phyloP scores from a whole-genome alignment of 176 grass and related monocot genomes.

The Poa annua region DNA sequence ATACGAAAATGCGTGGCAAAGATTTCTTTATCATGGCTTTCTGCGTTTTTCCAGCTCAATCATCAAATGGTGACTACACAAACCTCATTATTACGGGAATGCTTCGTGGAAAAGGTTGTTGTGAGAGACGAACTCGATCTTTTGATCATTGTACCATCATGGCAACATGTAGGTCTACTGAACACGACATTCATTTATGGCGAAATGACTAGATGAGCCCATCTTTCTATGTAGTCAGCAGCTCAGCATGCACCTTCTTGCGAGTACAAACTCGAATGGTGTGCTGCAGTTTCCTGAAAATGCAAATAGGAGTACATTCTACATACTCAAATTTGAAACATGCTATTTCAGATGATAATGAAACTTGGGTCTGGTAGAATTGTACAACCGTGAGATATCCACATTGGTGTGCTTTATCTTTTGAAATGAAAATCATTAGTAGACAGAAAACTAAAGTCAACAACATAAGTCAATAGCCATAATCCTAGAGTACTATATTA shows the following conservation, averaged over 20 bases:
- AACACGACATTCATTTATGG: slow-evolving; percentile 25
- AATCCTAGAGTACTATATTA: neutral
- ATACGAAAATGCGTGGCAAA: no score
- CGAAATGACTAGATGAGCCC: neutral
- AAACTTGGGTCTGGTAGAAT: neutral
- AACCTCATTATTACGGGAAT: no score
- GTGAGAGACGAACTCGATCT: no score
- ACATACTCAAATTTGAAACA: neutral
- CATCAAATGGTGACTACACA: no score
- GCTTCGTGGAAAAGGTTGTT: no score
- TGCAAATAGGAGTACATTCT: neutral
- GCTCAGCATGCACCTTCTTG: neutral
- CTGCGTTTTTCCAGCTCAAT: no score
- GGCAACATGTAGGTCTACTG: neutral
- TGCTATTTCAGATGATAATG: neutral
- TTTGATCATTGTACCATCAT: slow-evolving; percentile 32
- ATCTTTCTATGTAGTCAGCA: neutral
- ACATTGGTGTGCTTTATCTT: neutral
- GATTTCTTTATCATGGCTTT: no score
- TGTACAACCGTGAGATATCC: no score
- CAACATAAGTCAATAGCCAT: neutral
- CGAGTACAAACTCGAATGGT: neutral
- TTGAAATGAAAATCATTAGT: no score
- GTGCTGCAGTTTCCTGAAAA: neutral
- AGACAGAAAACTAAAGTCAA: neutral